Conservation (phyloP, 2,329 filamentous ascomycete genomes). For the Gaeumannomyces sp. region DNA sequence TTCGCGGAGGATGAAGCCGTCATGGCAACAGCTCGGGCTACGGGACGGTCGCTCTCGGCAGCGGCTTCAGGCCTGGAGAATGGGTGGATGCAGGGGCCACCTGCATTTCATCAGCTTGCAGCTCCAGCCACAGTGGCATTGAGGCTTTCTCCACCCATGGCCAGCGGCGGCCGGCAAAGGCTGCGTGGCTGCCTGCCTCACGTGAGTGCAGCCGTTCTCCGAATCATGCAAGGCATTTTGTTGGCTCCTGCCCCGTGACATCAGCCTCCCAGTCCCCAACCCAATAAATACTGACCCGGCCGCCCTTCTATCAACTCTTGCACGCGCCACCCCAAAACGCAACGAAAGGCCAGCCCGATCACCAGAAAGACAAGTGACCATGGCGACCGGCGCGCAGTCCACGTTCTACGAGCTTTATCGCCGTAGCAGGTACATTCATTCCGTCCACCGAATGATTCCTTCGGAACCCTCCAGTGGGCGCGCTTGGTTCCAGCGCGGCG, state of each 20-base stretch:
- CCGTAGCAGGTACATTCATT: conserved; percentile 75
- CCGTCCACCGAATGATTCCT: conserved; percentile 15
- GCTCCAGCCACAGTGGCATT: background rate
- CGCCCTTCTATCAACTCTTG: background rate
- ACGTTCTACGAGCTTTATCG: conserved; percentile 93
- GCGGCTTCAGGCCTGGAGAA: background rate
- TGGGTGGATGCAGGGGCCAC: background rate
- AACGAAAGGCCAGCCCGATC: conserved; percentile 2
- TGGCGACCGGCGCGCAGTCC: conserved; percentile 28
- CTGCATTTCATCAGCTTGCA: conserved; percentile 1
- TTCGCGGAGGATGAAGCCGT: conserved; percentile 6
- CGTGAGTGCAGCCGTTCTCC: too few species aligned
- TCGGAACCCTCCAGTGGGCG: conserved; percentile 18
- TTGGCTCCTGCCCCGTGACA: background rate
- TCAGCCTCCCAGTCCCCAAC: background rate
- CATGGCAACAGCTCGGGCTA: conserved; percentile 9
- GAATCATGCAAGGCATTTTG: too few species aligned
- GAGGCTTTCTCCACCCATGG: background rate
- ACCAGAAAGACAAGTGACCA: conserved; percentile 12
- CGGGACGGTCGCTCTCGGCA: conserved; percentile 2
- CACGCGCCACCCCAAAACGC: background rate
- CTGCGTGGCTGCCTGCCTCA: too few species aligned
- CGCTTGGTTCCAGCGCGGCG: background rate
- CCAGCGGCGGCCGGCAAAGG: background rate
- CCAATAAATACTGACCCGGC: conserved; percentile 7